Percentiles rank a stretch among this genome's conserved stretches.
Conservation (phyloP, 306 rosid genomes). For the Ormosia semicastrata region DNA sequence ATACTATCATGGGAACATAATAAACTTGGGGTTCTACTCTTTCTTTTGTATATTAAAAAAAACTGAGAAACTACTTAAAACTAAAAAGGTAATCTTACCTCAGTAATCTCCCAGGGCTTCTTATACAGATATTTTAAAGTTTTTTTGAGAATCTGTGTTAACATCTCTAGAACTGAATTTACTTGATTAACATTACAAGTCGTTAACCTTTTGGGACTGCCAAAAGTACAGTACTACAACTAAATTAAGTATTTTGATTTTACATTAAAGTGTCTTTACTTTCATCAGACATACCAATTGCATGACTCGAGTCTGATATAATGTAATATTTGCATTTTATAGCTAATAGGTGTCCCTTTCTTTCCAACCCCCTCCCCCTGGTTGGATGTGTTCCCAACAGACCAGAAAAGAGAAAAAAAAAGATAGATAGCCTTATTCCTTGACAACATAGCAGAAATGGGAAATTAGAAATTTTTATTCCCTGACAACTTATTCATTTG, state of each 20-base stretch:
- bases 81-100: not conserved
- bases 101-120: not conserved
- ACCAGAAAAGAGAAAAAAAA: not conserved
- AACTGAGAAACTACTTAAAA: not conserved
- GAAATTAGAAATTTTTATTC: not conserved
- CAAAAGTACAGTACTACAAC: not conserved
- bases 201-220: conserved; percentile 1
- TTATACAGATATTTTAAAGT: not conserved
- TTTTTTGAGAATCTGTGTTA: not conserved
- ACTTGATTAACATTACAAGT: not conserved
- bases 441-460: not conserved
- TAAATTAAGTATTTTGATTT: not conserved
- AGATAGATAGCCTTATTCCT: not conserved
- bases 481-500: not conserved
- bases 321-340: not conserved
- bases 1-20: not conserved
- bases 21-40: not conserved
- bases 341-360: not conserved
- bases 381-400: not conserved
- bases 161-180: not conserved
- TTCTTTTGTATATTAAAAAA: not conserved
- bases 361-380: not conserved
- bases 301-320: not conserved
- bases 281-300: not conserved
- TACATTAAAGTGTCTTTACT: not conserved